Evolutionary conservation across 176 grass and related monocot species (phyloP), one percentile per base, ranked within the genome.

Genomic region (Aegilops tauschii): DNA sequence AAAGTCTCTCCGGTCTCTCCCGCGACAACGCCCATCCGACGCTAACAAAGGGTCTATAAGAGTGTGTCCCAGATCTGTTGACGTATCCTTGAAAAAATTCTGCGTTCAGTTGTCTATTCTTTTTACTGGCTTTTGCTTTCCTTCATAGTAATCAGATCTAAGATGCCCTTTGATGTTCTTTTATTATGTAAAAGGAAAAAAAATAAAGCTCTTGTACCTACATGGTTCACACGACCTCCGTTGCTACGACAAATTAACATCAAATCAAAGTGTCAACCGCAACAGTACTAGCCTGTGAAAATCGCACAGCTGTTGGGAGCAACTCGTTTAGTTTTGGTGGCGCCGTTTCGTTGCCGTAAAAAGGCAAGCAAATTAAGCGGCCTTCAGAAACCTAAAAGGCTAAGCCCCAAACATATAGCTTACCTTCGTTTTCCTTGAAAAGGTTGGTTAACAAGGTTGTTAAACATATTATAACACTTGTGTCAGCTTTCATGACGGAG

Each of bases 401-500:
- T 82, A 76, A 12, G 3, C 13, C 5, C 47, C 5, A 35, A 65
- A 81, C 37, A 25, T 71, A n/a, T 69, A 23, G 29, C 68, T 84
- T 45, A 20, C 3, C 18, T 71, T 71, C 36, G 8, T 69, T 56
- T 77, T 69, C 65, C 18, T 65, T 20, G 45, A 37, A 32, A 74
- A 81, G 29, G 39, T 74, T 71, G 8, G 18, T 36, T 64, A 50
- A 76, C 9, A 29, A 11, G 8, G 29, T 74, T 64, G 12, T 32
- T 87, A 74, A 81, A 75, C 50, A 54, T 49, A 74, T 47, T 25
- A 25, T 25, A 25, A 65, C 18, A 20, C 23, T 58, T 78, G 44
- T 65, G 78, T 87, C 69, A 75, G 58, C 78, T 50, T 50, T 87
- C 85, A 54, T 87, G 58, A 87, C 78, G 1, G 30, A 12, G 78